Conservation (phyloP, 1,139 yeast species). For the Debaryomyces nepalensis region DNA sequence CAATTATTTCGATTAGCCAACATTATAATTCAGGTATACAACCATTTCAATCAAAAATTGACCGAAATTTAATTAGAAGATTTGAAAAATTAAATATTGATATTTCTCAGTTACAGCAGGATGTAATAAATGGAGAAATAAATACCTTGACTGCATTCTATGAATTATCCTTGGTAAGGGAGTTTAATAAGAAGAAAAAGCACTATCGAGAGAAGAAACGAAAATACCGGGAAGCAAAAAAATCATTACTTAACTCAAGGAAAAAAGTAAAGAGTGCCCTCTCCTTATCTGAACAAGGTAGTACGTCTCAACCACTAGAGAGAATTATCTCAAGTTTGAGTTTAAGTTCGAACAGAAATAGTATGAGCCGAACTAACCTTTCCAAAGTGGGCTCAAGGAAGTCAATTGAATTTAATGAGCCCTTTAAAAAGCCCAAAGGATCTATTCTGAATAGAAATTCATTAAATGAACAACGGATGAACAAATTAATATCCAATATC, state of each 20-base stretch:
- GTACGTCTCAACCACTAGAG: slow-evolving; percentile 43
- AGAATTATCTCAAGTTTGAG: slow-evolving; percentile 46
- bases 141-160: slow-evolving; percentile 86
- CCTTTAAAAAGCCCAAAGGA: slow-evolving; percentile 4
- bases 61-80: slow-evolving; percentile 66
- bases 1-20: slow-evolving; percentile 43
- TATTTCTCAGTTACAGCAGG: slow-evolving; percentile 61
- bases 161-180: slow-evolving; percentile 72
- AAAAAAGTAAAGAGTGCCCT: slow-evolving; percentile 52
- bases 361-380: slow-evolving; percentile 6
- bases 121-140: slow-evolving; percentile 65
- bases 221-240: slow-evolving; percentile 45
- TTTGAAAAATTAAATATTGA: slow-evolving; percentile 71
- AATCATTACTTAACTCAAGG: slow-evolving; percentile 52
- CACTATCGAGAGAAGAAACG: slow-evolving; percentile 43
- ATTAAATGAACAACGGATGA: slow-evolving; percentile 1
- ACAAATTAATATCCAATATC: background rate
- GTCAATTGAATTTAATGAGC: slow-evolving; percentile 8
- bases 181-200: slow-evolving; percentile 43
- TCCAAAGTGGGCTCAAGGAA: slow-evolving; percentile 9
- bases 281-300: slow-evolving; percentile 36
- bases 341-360: slow-evolving; percentile 29
- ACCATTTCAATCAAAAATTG: slow-evolving; percentile 64
- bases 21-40: slow-evolving; percentile 45
- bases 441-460: slow-evolving; percentile 10